Conservation (phyloP, 768 basidiomycete genomes). For the Paxillus involutus region DNA sequence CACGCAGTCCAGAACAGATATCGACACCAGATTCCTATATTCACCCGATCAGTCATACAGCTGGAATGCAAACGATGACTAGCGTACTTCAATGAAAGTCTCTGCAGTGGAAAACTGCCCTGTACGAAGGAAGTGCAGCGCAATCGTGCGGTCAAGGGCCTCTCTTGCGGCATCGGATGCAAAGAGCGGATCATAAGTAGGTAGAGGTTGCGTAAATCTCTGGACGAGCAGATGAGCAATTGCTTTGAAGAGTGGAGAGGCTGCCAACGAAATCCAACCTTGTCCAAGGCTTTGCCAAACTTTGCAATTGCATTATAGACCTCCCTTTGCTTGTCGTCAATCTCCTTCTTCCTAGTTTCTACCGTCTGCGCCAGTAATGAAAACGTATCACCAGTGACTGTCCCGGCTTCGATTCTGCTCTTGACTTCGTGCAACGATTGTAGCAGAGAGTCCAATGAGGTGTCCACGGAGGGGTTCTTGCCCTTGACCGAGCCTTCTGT, state of each 20-base stretch:
- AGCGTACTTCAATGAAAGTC: constrained; percentile 66
- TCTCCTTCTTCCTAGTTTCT: constrained; percentile 75
- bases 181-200: constrained; percentile 68
- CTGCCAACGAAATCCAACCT: constrained; percentile 49
- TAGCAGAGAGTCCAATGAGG: constrained; percentile 66
- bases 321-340: constrained; percentile 89
- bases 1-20: constrained; percentile 48
- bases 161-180: constrained; percentile 54
- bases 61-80: constrained; percentile 1
- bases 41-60: not conserved
- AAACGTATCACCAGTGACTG: constrained; percentile 49
- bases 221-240: constrained; percentile 27
- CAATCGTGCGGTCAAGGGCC: constrained; percentile 70
- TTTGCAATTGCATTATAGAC: constrained; percentile 74
- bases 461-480: constrained; percentile 52
- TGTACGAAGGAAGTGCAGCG: constrained; percentile 75
- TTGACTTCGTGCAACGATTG: constrained; percentile 56
- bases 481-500: constrained; percentile 47
- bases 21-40: constrained; percentile 66
- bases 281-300: constrained; percentile 87
- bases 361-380: constrained; percentile 54
- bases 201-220: constrained; percentile 62
- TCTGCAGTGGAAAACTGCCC: constrained; percentile 80
- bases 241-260: not conserved
- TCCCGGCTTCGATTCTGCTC: constrained; percentile 48